Evolutionary conservation across 345 rosid species (phyloP), one percentile per base, ranked within the genome.

Genomic region (Melaleuca quinquenervia): DNA sequence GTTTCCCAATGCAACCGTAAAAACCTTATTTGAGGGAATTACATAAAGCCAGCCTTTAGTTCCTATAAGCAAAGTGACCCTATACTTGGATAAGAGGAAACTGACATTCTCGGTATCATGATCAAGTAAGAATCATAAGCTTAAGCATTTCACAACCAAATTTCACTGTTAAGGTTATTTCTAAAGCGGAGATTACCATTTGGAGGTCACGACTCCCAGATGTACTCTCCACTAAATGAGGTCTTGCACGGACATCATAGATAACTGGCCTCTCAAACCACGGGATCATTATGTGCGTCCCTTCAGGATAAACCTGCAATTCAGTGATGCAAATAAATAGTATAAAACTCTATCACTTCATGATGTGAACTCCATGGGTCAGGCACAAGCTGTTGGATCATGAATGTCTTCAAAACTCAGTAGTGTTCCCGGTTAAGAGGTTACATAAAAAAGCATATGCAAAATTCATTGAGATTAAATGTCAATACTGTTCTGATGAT

Each of bases 121-220:
- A 26, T 49, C 11, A 24, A 48, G 62, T 52, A 52, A 84, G 52
- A 84, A 26, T 50, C 45, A 18, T 84, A 27, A 44, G 22, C 8
- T 50, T 7, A 64, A 50, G 50, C 41, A 49, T 13, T 21, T 24
- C 82, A 84, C 16, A 84, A 50, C 9, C 52, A 26, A 49, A 62
- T 60, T 41, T 12, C 8, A 18, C 22, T 10, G 14, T 70, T 20
- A 36, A 41, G 75, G 60, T 84, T 82, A 84, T 44, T 62, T 84
- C 56, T 50, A 62, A 21, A 26, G 18, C 58, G 50, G 55, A 54
- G 83, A 32, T 52, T 92, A 96, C 98, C 98, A 93, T 96, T 92
- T 96, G 99, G 75, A 97, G 99, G 88, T 97, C 99, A 82, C 95
- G 98, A 86, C 98, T 97, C 49, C 99, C 99, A 7, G 98, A 94